These are phyloP conservation scores for Aspergillus nanangensis DNA, from an alignment of 495 filamentous ascomycete genomes.

Conservation along the genomic window DNA sequence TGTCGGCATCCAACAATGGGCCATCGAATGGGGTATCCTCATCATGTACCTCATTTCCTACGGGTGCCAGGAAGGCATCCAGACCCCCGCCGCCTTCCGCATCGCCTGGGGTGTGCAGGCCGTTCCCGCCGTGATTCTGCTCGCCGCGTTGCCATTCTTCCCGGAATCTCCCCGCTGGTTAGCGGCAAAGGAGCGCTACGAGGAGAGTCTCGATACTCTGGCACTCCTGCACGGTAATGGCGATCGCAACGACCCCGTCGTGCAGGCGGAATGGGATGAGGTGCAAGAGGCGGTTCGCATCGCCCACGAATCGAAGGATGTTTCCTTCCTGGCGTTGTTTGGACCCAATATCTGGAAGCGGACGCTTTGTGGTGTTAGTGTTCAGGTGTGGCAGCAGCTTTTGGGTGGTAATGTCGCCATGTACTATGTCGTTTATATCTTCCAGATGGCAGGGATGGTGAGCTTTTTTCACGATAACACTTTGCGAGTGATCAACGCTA, in stretches of 20 bases:
- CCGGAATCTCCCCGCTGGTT: constrained; percentile 72
- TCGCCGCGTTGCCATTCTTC: constrained; percentile 63
- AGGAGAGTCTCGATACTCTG: constrained; percentile 64
- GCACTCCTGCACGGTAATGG: constrained; percentile 66
- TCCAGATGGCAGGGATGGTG: constrained; percentile 56
- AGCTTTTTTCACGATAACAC: constrained; percentile 4
- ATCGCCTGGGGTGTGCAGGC: constrained; percentile 73
- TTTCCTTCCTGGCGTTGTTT: constrained; percentile 54
- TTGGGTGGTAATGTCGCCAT: constrained; percentile 65
- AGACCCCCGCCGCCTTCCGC: constrained; percentile 55
- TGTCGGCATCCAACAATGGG: constrained; percentile 71
- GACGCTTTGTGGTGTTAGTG: constrained; percentile 60
- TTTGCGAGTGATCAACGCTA: too few relatives aligned
- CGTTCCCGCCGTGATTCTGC: constrained; percentile 59
- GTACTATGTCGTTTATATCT: constrained; percentile 71
- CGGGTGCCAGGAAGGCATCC: constrained; percentile 54
- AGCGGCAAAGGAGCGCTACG: constrained; percentile 60
- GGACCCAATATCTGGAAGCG: constrained; percentile 67
- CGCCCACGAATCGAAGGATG: constrained; percentile 48
- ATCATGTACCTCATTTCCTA: constrained; percentile 60
- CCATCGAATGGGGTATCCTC: constrained; percentile 68
- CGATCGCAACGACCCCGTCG: constrained; percentile 58
- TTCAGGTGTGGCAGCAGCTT: constrained; percentile 70
- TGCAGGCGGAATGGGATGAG: constrained; percentile 70
- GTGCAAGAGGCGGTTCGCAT: constrained; percentile 56